Evolutionary conservation across 177 flowering plant species (phyloP).

Genomic region (Vitis hybrid): DNA sequence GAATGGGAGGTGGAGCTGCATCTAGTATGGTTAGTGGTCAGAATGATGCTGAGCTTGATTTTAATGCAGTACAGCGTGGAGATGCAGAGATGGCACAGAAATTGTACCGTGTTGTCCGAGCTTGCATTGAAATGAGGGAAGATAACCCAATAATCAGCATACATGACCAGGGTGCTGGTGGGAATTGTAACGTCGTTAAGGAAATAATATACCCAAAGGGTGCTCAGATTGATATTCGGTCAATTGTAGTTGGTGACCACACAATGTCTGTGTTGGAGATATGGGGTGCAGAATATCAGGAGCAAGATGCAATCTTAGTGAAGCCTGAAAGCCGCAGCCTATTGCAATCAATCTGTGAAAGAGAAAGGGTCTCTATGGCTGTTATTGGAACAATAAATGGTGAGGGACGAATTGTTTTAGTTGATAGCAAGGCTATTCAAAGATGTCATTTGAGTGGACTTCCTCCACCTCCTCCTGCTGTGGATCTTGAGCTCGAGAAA

Average conservation of each 20-base stretch:
- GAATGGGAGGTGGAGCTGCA: slow-evolving; percentile 98
- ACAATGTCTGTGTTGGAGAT: slow-evolving; percentile 93
- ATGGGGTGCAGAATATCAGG: slow-evolving; percentile 98
- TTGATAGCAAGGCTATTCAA: slow-evolving; percentile 59
- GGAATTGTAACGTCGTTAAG: slow-evolving; percentile 94
- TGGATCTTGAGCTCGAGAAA: slow-evolving; percentile 89
- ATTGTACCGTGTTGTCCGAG: slow-evolving; percentile 83
- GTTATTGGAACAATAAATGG: slow-evolving; percentile 84
- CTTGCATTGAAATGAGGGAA: slow-evolving; percentile 88
- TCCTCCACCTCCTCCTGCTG: slow-evolving; percentile 74
- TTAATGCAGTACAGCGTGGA: slow-evolving; percentile 93
- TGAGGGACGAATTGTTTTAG: slow-evolving; percentile 62
- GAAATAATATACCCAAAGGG: slow-evolving; percentile 92
- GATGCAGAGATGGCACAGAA: slow-evolving; percentile 99
- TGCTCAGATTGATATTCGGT: slow-evolving; percentile 81
- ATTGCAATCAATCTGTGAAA: slow-evolving; percentile 64
- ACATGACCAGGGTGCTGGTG: slow-evolving; percentile 97
- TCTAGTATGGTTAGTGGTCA: slow-evolving; percentile 98
- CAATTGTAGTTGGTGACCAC: slow-evolving; percentile 82
- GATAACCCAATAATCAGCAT: slow-evolving; percentile 86
- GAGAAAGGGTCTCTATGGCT: slow-evolving; percentile 89
- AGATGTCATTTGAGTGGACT: slow-evolving; percentile 43
- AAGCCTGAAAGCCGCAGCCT: slow-evolving; percentile 65
- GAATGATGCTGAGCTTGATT: slow-evolving; percentile 90
- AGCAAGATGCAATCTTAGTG: slow-evolving; percentile 90